phyloP scores from a whole-genome alignment of 2,329 filamentous ascomycete species.

The Akanthomyces uredinophilus region DNA sequence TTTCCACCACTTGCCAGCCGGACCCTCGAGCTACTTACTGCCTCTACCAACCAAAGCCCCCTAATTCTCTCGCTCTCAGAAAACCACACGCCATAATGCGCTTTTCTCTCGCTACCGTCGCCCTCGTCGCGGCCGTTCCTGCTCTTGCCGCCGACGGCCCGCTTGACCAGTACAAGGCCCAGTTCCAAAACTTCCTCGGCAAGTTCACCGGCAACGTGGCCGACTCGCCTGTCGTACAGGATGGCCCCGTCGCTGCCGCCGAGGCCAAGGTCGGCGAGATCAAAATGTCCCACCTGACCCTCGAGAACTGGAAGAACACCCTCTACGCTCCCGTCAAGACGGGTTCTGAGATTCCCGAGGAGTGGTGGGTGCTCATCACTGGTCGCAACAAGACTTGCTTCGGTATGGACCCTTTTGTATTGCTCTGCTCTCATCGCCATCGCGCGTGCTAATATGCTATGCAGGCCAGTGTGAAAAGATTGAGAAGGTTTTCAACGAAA shows the following conservation, averaged over 20 bases:
- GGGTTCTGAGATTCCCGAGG: slow-evolving; percentile 58
- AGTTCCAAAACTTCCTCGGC: slow-evolving; percentile 60
- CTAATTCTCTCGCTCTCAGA: not conserved
- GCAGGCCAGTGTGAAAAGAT: slow-evolving; percentile 59
- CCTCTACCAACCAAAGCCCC: not conserved
- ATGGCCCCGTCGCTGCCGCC: slow-evolving; percentile 37
- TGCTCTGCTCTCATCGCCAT: not conserved
- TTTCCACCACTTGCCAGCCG: not conserved
- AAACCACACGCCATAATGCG: slow-evolving; percentile 44
- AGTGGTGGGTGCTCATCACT: slow-evolving; percentile 71
- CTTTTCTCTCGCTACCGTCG: slow-evolving; percentile 41
- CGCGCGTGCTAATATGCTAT: not conserved
- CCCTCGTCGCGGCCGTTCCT: slow-evolving; percentile 46
- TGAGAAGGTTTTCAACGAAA: slow-evolving; percentile 63
- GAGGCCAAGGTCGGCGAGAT: slow-evolving; percentile 36
- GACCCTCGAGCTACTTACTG: not conserved
- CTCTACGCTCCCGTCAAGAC: slow-evolving; percentile 58
- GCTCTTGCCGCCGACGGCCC: slow-evolving; percentile 48
- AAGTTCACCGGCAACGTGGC: slow-evolving; percentile 51
- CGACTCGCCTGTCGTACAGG: slow-evolving; percentile 33
- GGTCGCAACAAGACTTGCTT: slow-evolving; percentile 76
- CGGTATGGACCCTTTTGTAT: slow-evolving; percentile 35
- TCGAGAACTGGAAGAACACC: slow-evolving; percentile 66
- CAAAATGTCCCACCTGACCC: slow-evolving; percentile 50
- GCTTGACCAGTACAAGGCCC: slow-evolving; percentile 55